A percentile compares a stretch with the other conserved stretches of the same genome.
These are phyloP conservation scores for Pseudomonodictys pantanalensis DNA, from an alignment of 495 filamentous ascomycete genomes.

Conservation along the genomic window DNA sequence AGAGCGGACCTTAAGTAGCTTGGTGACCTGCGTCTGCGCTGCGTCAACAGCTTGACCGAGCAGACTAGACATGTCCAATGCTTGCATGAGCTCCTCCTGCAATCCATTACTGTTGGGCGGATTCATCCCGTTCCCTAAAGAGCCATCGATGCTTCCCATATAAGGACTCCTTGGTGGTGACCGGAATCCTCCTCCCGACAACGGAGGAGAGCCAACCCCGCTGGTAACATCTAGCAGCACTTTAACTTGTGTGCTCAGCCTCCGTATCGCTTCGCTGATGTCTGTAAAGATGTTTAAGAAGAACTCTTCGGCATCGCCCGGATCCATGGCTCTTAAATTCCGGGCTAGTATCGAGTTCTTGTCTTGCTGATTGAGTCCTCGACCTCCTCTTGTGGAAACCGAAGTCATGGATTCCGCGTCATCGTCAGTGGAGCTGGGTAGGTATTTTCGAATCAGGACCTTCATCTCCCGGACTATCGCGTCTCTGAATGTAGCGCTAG, in stretches of 20 bases:
- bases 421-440: conserved; percentile 90
- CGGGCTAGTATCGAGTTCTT: conserved; percentile 87
- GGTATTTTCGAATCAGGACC: conserved; percentile 73
- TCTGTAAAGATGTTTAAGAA: conserved; percentile 78
- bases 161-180: conserved; percentile 33
- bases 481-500: conserved; percentile 83
- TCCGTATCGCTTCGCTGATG: conserved; percentile 79
- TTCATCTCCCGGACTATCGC: conserved; percentile 83
- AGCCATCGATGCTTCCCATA: conserved; percentile 29
- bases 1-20: conserved; percentile 84
- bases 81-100: conserved; percentile 79
- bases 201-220: conserved; percentile 51
- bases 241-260: conserved; percentile 87
- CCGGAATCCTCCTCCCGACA: conserved; percentile 24
- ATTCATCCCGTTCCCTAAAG: neutral
- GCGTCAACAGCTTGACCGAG: conserved; percentile 91
- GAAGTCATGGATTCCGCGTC: conserved; percentile 90
- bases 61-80: conserved; percentile 90
- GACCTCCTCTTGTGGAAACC: conserved; percentile 72
- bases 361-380: conserved; percentile 73
- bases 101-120: conserved; percentile 23
- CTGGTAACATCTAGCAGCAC: conserved; percentile 94
- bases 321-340: conserved; percentile 80
- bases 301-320: conserved; percentile 82
- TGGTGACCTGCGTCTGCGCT: conserved; percentile 87